These are phyloP conservation scores for Calonectria pauciramosa DNA, from an alignment of 2,329 filamentous ascomycete species.

Conservation along the genomic window DNA sequence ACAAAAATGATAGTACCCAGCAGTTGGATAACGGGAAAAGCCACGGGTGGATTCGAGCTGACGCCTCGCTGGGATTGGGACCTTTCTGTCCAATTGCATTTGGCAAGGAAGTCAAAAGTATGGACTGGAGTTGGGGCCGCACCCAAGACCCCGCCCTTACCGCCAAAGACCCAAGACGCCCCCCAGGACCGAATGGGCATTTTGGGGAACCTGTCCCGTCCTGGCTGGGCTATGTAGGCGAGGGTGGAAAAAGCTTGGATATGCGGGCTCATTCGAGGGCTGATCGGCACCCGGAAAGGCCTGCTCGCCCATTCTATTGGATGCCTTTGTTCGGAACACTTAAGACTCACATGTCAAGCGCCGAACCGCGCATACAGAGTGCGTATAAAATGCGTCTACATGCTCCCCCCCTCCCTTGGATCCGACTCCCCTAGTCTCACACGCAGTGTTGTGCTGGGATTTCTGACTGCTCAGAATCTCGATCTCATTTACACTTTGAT, in stretches of 20 bases:
- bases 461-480: constrained; percentile 35
- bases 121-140: constrained; percentile 26
- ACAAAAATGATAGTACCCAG: constrained; percentile 37
- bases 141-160: constrained; percentile 45
- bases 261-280: constrained; percentile 38
- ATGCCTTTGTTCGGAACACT: constrained; percentile 38
- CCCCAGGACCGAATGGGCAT: constrained; percentile 32
- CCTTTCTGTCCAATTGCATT: constrained; percentile 38
- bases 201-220: constrained; percentile 32
- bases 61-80: constrained; percentile 34
- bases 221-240: constrained; percentile 27
- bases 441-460: constrained; percentile 35
- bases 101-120: constrained; percentile 36
- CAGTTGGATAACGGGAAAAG: constrained; percentile 41
- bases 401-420: constrained; percentile 8
- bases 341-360: constrained; percentile 48
- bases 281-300: constrained; percentile 41
- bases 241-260: constrained; percentile 33
- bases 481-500: constrained; percentile 18
- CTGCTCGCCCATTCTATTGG: constrained; percentile 39
- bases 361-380: constrained; percentile 37
- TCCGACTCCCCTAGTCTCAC: constrained; percentile 35
- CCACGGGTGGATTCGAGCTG: constrained; percentile 46
- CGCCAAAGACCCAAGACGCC: constrained; percentile 29
- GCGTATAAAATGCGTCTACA: constrained; percentile 36